A percentile compares a stretch with the other conserved stretches of the same genome.
Conservation (phyloP, 495 filamentous ascomycete species). For the Echria macrotheca region DNA sequence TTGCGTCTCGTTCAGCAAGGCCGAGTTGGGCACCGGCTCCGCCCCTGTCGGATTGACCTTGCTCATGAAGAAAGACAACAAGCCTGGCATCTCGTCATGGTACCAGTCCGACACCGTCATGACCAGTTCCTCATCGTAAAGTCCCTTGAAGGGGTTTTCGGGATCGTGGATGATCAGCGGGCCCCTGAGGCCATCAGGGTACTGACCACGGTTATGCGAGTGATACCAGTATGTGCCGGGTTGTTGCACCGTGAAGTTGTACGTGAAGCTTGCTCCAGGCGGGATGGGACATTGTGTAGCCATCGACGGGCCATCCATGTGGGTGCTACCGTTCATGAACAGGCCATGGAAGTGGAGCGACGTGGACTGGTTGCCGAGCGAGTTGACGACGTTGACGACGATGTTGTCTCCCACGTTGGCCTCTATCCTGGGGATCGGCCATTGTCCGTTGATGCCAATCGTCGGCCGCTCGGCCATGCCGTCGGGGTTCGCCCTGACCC, state of each 20-base stretch:
- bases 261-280: slow-evolving; percentile 60
- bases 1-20: slow-evolving; percentile 65
- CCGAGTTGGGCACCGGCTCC: slow-evolving; percentile 62
- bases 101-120: slow-evolving; percentile 47
- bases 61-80: slow-evolving; percentile 31
- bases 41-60: slow-evolving; percentile 43
- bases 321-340: slow-evolving; percentile 61
- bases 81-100: slow-evolving; percentile 32
- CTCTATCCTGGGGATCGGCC: slow-evolving; percentile 66
- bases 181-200: slow-evolving; percentile 50
- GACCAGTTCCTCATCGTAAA: slow-evolving; percentile 47
- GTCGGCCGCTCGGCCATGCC: slow-evolving; percentile 58
- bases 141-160: slow-evolving; percentile 40
- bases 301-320: slow-evolving; percentile 68
- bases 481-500: slow-evolving; percentile 80
- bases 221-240: slow-evolving; percentile 50
- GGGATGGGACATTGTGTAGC: slow-evolving; percentile 63
- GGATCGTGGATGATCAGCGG: slow-evolving; percentile 53
- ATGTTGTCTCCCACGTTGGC: slow-evolving; percentile 66
- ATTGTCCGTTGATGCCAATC: slow-evolving; percentile 79
- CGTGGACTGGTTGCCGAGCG: slow-evolving; percentile 63
- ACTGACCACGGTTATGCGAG: slow-evolving; percentile 30
- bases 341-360: slow-evolving; percentile 74
- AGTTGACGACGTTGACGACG: slow-evolving; percentile 67
- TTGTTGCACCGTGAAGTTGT: slow-evolving; percentile 71